Conservation (phyloP, 2,329 filamentous ascomycete genomes). For the Cryphonectria carpinicola region DNA sequence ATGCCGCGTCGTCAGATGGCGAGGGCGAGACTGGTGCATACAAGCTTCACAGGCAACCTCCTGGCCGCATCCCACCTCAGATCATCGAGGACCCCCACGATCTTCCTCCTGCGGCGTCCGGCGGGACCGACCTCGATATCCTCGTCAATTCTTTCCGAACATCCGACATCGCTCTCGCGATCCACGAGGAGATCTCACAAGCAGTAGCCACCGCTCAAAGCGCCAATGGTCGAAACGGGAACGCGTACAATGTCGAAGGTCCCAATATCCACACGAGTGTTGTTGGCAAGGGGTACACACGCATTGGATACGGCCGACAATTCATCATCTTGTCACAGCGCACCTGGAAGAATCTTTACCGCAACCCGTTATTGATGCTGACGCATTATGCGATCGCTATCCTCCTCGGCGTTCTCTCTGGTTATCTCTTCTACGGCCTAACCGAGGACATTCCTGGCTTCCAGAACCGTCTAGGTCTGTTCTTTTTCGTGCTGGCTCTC, state of each 20-base stretch:
- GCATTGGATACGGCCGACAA: conserved; percentile 78
- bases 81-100: conserved; percentile 72
- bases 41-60: conserved; percentile 53
- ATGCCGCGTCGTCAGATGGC: conserved; percentile 63
- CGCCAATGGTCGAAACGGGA: conserved; percentile 68
- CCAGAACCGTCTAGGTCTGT: conserved; percentile 94
- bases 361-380: conserved; percentile 97
- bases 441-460: conserved; percentile 97
- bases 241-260: conserved; percentile 51
- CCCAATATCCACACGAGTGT: conserved; percentile 58
- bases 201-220: conserved; percentile 66
- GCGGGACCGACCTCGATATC: conserved; percentile 78
- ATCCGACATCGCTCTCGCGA: conserved; percentile 75
- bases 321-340: conserved; percentile 87
- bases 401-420: conserved; percentile 88
- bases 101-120: conserved; percentile 60
- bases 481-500: conserved; percentile 94
- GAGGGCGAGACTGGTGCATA: conserved; percentile 55
- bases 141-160: conserved; percentile 76
- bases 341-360: conserved; percentile 96
- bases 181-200: conserved; percentile 77
- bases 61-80: conserved; percentile 54
- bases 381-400: conserved; percentile 98
- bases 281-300: conserved; percentile 79
- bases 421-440: conserved; percentile 93